These are phyloP conservation scores for Malassezia obtusa DNA, from an alignment of 1,284 basidiomycete species.

Conservation along the genomic window DNA sequence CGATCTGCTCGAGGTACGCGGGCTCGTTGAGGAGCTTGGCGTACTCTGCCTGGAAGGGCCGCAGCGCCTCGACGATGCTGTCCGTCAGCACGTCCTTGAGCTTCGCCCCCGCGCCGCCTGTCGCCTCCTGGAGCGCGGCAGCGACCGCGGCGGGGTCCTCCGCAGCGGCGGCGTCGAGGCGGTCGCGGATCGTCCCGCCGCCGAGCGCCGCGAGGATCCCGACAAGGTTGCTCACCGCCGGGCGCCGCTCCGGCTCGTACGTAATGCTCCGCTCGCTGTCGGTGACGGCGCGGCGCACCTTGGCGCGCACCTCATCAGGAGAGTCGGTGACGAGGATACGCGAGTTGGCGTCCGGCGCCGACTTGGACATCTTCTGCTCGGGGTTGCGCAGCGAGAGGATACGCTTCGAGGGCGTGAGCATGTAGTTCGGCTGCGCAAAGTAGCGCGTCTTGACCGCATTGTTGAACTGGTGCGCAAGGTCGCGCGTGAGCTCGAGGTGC, in stretches of 20 bases:
- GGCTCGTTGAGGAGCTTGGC: slow-evolving; percentile 58
- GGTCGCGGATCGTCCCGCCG: slow-evolving; percentile 51
- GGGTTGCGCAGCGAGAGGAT: slow-evolving; percentile 74
- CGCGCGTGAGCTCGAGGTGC: slow-evolving; percentile 77
- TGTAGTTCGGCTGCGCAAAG: slow-evolving; percentile 60
- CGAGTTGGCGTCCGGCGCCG: slow-evolving; percentile 66
- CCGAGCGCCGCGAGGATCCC: slow-evolving; percentile 57
- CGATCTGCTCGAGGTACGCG: slow-evolving; percentile 59
- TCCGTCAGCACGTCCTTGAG: slow-evolving; percentile 68
- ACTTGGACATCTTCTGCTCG: slow-evolving; percentile 88
- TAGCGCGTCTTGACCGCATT: slow-evolving; percentile 51
- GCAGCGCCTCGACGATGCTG: slow-evolving; percentile 62
- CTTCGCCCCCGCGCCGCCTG: slow-evolving; percentile 57
- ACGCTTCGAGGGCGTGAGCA: slow-evolving; percentile 62
- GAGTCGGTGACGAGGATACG: slow-evolving; percentile 78
- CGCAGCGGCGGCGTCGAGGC: slow-evolving; percentile 1
- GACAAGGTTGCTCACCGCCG: slow-evolving; percentile 74
- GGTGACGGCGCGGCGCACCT: slow-evolving; percentile 73
- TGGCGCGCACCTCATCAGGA: slow-evolving; percentile 57
- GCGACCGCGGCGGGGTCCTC: slow-evolving; percentile 48
- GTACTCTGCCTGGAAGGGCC: slow-evolving; percentile 62
- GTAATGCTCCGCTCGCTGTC: slow-evolving; percentile 62
- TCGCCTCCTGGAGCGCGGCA: slow-evolving; percentile 50
- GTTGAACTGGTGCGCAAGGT: slow-evolving; percentile 76
- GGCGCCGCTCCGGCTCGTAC: slow-evolving; percentile 66